Conservation (phyloP, 306 rosid genomes). For the Casuarina cunninghamiana region DNA sequence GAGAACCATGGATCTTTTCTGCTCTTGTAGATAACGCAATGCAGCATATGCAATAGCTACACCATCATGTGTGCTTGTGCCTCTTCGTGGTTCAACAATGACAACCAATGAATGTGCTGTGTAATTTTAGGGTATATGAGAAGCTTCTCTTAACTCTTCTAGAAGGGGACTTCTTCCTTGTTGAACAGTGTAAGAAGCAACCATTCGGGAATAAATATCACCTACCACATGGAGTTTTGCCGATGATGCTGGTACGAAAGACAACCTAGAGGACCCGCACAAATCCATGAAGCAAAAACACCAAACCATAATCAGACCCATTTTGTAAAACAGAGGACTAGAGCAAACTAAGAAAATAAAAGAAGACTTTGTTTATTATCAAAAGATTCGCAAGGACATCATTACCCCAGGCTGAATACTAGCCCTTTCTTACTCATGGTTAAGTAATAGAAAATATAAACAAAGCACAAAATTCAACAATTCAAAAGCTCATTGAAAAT, state of each 20-base stretch:
- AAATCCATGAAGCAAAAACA: constrained; percentile 32
- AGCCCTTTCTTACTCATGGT: constrained; percentile 19
- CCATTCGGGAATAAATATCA: constrained; percentile 89
- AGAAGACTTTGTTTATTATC: background rate
- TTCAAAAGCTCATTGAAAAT: constrained; percentile 1
- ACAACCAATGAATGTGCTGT: constrained; percentile 70
- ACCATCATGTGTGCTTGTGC: constrained; percentile 95
- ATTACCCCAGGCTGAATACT: constrained; percentile 11
- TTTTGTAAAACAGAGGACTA: constrained; percentile 18
- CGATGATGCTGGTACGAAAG: constrained; percentile 89
- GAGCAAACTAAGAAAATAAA: constrained; percentile 14
- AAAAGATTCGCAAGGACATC: constrained; percentile 1
- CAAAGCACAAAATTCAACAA: constrained; percentile 11
- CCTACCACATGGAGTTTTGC: constrained; percentile 80
- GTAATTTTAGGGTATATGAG: constrained; percentile 71
- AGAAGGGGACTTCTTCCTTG: constrained; percentile 93
- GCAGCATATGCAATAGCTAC: constrained; percentile 91
- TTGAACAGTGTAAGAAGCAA: constrained; percentile 93
- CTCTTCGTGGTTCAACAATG: constrained; percentile 96
- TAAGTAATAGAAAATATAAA: background rate
- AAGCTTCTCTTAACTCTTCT: constrained; percentile 85
- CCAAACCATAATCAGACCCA: constrained; percentile 15
- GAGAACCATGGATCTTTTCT: constrained; percentile 75
- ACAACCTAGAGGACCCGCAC: constrained; percentile 71
- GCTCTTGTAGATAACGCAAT: constrained; percentile 66